These are phyloP conservation scores for Crotalaria pallida DNA, from an alignment of 306 rosid genomes.

Conservation along the genomic window DNA sequence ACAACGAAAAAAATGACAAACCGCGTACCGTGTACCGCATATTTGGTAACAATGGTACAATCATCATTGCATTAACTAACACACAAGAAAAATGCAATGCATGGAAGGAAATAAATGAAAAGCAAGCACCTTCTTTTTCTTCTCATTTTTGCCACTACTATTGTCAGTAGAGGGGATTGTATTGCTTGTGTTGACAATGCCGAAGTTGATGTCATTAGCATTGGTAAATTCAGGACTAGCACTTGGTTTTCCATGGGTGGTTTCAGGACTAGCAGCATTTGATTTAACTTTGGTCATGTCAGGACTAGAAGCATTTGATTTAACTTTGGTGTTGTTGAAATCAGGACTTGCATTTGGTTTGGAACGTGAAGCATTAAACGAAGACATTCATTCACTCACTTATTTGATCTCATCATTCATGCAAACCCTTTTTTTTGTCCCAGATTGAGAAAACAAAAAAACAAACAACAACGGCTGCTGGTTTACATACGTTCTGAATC, in stretches of 20 bases:
- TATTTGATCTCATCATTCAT: conserved; percentile 27
- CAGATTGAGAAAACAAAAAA: neutral
- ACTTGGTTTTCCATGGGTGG: neutral
- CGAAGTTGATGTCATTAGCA: conserved; percentile 8
- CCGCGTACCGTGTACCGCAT: too few species aligned
- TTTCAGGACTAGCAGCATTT: neutral
- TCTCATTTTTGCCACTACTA: conserved; percentile 41
- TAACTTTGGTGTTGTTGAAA: conserved; percentile 46
- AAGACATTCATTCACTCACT: conserved; percentile 47
- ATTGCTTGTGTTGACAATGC: neutral
- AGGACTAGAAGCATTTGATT: neutral
- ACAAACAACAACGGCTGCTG: neutral
- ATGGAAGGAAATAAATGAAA: neutral
- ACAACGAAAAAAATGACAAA: too few species aligned
- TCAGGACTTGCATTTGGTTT: conserved; percentile 28
- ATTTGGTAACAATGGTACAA: too few species aligned
- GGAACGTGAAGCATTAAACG: conserved; percentile 15
- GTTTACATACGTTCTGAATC: neutral
- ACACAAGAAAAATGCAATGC: neutral
- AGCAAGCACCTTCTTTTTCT: conserved; percentile 54
- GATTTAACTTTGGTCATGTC: conserved; percentile 36
- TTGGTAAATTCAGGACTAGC: conserved; percentile 39
- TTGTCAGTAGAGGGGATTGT: conserved; percentile 16
- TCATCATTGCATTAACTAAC: neutral
- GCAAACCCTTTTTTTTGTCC: too few species aligned